Evolutionary conservation across 1,284 basidiomycete genomes (phyloP), one percentile per base, ranked within the genome.

Genomic region (Ustilago vetiveriae): DNA sequence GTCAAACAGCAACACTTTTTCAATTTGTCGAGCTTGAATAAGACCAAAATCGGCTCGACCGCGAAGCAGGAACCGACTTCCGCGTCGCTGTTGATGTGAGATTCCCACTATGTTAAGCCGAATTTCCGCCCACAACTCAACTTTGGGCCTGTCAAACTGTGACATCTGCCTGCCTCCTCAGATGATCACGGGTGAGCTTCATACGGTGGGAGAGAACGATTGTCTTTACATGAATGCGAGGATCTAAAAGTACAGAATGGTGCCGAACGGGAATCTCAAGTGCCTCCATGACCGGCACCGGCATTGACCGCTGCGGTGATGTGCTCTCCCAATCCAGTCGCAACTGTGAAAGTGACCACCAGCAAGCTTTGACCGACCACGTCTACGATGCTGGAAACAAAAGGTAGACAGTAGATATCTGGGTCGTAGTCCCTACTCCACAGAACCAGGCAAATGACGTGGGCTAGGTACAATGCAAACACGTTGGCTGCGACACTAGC

Each of bases 351-450:
- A n/a, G 83, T 83, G 35, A 82, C 42, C 4, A 83, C 82, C 30
- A 98, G 87, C 17, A 96, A 83, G 9, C 90, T 82, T 82, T 97
- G 94, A 8, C 92, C 93, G n/a, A 92, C 83, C 42, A 97, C 88
- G 82, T 98, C 95, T 83, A 97, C 89, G 32, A 92, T 81, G 0
- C 92, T 90, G 2, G 91, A 92, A 69, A 96, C 92, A 33, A 95
- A 88, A 3, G 95, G 95, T 17, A 98, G 84, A 2, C 92, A 92
- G 82, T 97, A 96, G 83, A 91, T 90, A 42, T 82, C 81, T 11
- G 95, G 95, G 81, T 98, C 95, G 42, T 90, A 86, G 33, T 89
- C 86, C 56, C 85, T 87, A 21, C 86, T 87, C 94, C 94, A 97
- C 35, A 97, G 86, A 78, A 89, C 88, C 39, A 88, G 84, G 0